Evolutionary conservation across 164 flowering plant genomes (phyloP), one percentile per base, ranked within the genome.

Genomic region (Malania oleifera): DNA sequence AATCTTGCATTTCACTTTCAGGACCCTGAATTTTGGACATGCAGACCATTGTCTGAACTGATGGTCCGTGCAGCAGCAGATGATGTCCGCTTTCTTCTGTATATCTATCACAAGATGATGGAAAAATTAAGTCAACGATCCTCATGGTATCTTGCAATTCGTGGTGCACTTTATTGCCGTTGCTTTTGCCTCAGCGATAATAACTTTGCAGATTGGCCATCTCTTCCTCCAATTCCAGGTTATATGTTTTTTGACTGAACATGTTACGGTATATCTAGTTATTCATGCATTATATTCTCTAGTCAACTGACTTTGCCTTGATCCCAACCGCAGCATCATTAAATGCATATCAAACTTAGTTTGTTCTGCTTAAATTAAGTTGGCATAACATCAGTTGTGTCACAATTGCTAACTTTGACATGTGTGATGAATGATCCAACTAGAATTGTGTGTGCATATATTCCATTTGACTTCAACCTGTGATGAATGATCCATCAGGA

Each of bases 1-100:
- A n/a, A 31, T 35, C 2, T 35, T 24, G 28, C 19, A 19, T 41
- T 35, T 70, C 60, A 40, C 59, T 72, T 65, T 15, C 82, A 92
- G 98, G 97, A 89, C 62, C 91, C 96, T 27, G 68, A 70, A 13
- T 89, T 84, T 72, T 93, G 98, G 98, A 84, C 72, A 23, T 79
- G 84, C 70, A 79, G 98, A 61, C 98, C 97, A 57, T 69, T 93
- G 53, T 76, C 91, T 58, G 95, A 87, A 56, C 71, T 74, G 62
- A 93, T 93, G 98, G 64, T 87, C 68, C 89, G 91, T 53, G 91
- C 97, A 48, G 96, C 98, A 64, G 86, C 89, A 29, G 97, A 89
- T 80, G 98, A 93, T 78, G 98, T 93, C 35, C 96, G 97, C 27
- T 93, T 89, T 83, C 96, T 93, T 60, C 87, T 80, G 17, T 67